Evolutionary conservation across 129 eudicot species (phyloP).

Genomic region (Apium graveolens): DNA sequence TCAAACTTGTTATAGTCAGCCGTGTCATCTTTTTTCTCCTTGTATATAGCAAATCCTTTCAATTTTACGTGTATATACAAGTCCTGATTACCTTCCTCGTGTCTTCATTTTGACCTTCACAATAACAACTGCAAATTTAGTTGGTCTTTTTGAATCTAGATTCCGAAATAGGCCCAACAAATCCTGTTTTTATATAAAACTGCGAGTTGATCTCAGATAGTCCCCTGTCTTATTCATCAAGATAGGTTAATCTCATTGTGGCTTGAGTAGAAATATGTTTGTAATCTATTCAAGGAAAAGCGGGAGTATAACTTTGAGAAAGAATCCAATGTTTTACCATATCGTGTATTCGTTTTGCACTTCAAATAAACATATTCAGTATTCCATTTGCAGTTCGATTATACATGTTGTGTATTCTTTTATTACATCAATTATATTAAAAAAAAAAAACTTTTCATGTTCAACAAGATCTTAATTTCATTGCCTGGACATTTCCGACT

Average conservation of each 20-base stretch:
- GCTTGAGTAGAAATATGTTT: neutral
- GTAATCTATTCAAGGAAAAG: neutral
- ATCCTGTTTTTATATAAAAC: no score
- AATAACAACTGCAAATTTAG: neutral
- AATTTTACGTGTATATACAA: neutral
- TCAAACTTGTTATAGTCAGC: neutral
- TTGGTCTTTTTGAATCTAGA: neutral
- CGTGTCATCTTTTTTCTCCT: neutral
- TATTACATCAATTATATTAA: neutral
- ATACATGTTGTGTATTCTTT: neutral
- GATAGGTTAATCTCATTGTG: neutral
- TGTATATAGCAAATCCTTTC: neutral
- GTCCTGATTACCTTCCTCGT: neutral
- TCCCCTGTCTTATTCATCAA: neutral
- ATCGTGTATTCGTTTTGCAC: neutral
- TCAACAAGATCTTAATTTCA: neutral
- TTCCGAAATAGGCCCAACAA: neutral
- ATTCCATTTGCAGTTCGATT: no score
- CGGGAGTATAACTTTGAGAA: neutral
- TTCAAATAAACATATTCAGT: no score
- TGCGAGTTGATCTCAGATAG: neutral
- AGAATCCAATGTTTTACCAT: neutral
- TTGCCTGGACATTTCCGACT: neutral
- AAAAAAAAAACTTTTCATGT: neutral
- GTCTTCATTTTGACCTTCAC: neutral